Percentiles rank a stretch among this genome's conserved stretches.
Conservation (phyloP, 1,139 yeast genomes). For the Pichia sp. region DNA sequence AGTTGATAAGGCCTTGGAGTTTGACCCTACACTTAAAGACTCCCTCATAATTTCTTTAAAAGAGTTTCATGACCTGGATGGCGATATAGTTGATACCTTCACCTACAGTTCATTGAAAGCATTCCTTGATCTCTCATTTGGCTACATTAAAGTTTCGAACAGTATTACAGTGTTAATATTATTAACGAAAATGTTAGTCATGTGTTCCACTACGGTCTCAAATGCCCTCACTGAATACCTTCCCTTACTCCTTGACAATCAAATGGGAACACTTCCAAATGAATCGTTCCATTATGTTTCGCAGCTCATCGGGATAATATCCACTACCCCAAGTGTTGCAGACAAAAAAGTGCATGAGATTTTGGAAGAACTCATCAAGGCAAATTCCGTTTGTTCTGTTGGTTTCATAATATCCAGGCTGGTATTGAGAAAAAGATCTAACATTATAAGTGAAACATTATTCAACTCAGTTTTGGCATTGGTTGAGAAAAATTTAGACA, state of each 20-base stretch:
- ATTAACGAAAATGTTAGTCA: slow-evolving; percentile 15
- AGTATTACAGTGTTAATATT: slow-evolving; percentile 24
- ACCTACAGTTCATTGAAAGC: slow-evolving; percentile 16
- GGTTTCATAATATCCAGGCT: slow-evolving; percentile 55
- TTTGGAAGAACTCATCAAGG: slow-evolving; percentile 17
- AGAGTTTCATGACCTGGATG: slow-evolving; percentile 22
- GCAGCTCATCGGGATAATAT: slow-evolving; percentile 52
- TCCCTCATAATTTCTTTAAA: slow-evolving; percentile 34
- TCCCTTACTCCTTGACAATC: slow-evolving; percentile 17
- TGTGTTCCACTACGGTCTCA: slow-evolving; percentile 37
- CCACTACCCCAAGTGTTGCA: slow-evolving; percentile 41
- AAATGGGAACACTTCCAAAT: slow-evolving; percentile 35
- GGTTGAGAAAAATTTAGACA: slow-evolving; percentile 25
- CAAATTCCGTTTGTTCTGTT: slow-evolving; percentile 22
- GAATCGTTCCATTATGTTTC: slow-evolving; percentile 40
- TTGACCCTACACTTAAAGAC: slow-evolving; percentile 51
- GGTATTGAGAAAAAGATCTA: slow-evolving; percentile 37
- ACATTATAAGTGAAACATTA: slow-evolving; percentile 14
- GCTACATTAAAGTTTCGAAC: slow-evolving; percentile 17
- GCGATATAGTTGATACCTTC: slow-evolving; percentile 19
- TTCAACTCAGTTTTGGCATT: slow-evolving; percentile 26
- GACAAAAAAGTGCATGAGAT: slow-evolving; percentile 20
- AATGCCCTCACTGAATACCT: slow-evolving; percentile 25
- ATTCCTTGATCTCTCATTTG: slow-evolving; percentile 21
- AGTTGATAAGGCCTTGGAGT: slow-evolving; percentile 65